Evolutionary conservation across 805 yeast species (phyloP).

Genomic region (Barnettozyma pratensis): DNA sequence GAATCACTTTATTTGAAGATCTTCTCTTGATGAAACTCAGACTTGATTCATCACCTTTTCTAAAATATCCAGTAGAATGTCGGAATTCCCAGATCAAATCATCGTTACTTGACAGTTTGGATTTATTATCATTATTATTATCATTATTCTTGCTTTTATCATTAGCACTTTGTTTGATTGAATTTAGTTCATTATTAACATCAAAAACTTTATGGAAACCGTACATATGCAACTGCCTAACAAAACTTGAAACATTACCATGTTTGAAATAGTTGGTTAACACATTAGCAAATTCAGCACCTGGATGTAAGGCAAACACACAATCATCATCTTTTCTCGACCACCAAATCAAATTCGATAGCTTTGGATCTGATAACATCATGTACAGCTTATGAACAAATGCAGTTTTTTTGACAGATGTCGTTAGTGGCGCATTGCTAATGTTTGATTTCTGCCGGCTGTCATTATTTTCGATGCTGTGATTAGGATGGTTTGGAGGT

Average conservation of each 20-base stretch:
- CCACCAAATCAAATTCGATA: constrained; percentile 62
- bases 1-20: constrained; percentile 17
- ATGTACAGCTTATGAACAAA: constrained; percentile 61
- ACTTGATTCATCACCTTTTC: constrained; percentile 64
- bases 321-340: constrained; percentile 37
- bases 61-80: constrained; percentile 67
- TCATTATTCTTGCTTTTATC: constrained; percentile 1
- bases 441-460: background rate
- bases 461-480: background rate
- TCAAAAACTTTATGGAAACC: constrained; percentile 78
- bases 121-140: background rate
- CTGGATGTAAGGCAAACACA: constrained; percentile 62
- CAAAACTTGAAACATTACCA: constrained; percentile 90
- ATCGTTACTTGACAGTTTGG: constrained; percentile 9
- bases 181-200: constrained; percentile 14
- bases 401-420: constrained; percentile 32
- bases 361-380: constrained; percentile 53
- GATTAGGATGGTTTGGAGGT: background rate
- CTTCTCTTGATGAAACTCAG: constrained; percentile 67
- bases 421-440: background rate
- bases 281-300: constrained; percentile 54
- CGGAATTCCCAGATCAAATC: constrained; percentile 67
- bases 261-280: constrained; percentile 83
- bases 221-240: constrained; percentile 92
- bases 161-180: background rate